A percentile compares a stretch with the other conserved stretches of the same genome.
Conservation (phyloP, 140 eudicot species). For the Flaveria floridana region DNA sequence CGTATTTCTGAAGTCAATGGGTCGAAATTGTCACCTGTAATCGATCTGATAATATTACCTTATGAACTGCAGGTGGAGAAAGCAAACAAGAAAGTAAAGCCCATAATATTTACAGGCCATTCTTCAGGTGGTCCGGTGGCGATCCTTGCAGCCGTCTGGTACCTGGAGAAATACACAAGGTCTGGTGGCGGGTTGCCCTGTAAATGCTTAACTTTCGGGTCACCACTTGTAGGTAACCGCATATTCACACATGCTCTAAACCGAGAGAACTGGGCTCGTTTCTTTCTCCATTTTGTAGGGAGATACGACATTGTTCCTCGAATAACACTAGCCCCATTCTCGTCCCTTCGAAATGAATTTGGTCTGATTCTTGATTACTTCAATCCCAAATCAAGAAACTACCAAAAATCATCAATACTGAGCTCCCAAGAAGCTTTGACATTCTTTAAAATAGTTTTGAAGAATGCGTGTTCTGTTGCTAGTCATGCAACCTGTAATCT, state of each 20-base stretch:
- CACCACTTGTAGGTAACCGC: conserved; percentile 65
- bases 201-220: conserved; percentile 76
- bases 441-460: conserved; percentile 51
- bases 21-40: background rate
- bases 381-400: conserved; percentile 39
- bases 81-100: conserved; percentile 46
- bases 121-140: conserved; percentile 80
- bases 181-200: conserved; percentile 14
- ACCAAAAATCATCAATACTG: conserved; percentile 21
- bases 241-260: conserved; percentile 66
- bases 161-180: conserved; percentile 56
- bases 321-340: conserved; percentile 63
- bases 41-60: no score
- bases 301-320: conserved; percentile 78
- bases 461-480: conserved; percentile 55
- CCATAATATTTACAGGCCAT: conserved; percentile 74
- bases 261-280: conserved; percentile 67
- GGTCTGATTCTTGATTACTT: conserved; percentile 43
- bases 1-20: background rate
- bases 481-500: conserved; percentile 71
- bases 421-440: conserved; percentile 36
- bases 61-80: conserved; percentile 59
- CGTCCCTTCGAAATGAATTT: conserved; percentile 42
- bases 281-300: conserved; percentile 61
- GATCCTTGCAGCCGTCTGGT: conserved; percentile 73